Base-by-base conservation (phyloP, 441 rosid genomes). In the Gossypium lobatum region DNA sequence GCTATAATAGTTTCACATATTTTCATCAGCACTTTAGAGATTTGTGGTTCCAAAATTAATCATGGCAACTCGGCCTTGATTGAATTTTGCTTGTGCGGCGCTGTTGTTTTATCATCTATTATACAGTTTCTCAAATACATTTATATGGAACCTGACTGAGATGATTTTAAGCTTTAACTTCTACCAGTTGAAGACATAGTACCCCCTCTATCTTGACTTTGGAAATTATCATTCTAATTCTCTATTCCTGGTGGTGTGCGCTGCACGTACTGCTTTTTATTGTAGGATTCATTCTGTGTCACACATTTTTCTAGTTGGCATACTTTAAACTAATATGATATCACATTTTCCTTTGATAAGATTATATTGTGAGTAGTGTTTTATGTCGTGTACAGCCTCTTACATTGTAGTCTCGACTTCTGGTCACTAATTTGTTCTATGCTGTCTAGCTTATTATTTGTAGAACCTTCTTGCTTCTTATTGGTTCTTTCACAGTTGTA, bases 41-140 rank as follows among this genome's bases (percentile, higher is more conserved):
- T 48, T 45, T 46, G 18, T 50, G 39, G 21, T 72, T 62, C 18
- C 74, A 13, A 72, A 21, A 46, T 60, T 45, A 60, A 46, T 72
- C 45, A 45, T 72, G 58, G 57, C 39, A 46, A 60, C 59, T 25
- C 46, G 5, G 65, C 68, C 5, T 31, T 46, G 5, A 25, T 48
- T 39, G 58, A 48, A 25, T 26, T 28, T 48, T 25, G 39, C 25
- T n/a, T 50, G 14, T 31, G 3, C 18, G 11, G n/a, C 21, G 13
- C 21, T 34, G 16, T 70, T 54, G 18, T 17, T 53, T 72, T n/a
- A 42, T 60, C 67, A 3, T 59, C 60, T 46, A 48, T 72, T 1
- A n/a, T 60, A 25, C 54, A 60, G 17, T 37, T 48, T 10, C 34
- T 59, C n/a, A 8, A 48, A 50, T 25, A 67, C 21, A n/a, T 37